Evolutionary conservation across 768 basidiomycete species (phyloP).

Genomic region (Suillus subaureus): DNA sequence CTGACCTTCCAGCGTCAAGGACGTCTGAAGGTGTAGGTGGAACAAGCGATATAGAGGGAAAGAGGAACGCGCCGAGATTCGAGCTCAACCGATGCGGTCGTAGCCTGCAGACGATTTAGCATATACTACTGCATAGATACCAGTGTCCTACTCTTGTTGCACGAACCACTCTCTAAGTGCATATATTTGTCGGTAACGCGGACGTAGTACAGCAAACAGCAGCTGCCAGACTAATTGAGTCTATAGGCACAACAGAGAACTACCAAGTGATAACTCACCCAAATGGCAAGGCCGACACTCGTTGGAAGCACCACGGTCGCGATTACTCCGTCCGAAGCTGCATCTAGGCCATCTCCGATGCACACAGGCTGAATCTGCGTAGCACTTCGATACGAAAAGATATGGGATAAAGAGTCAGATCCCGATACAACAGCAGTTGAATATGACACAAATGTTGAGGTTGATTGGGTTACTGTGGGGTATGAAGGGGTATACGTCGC

Average conservation of each 20-base stretch:
- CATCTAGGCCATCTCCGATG: slow-evolving; percentile 66
- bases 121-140: background rate
- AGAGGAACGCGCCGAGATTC: slow-evolving; percentile 67
- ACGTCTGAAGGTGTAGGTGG: slow-evolving; percentile 60
- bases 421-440: slow-evolving; percentile 2
- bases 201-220: slow-evolving; percentile 67
- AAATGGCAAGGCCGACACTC: slow-evolving; percentile 61
- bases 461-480: slow-evolving; percentile 42
- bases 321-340: slow-evolving; percentile 61
- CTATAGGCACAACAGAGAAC: background rate
- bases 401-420: slow-evolving; percentile 14
- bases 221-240: slow-evolving; percentile 40
- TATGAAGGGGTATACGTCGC: slow-evolving; percentile 26
- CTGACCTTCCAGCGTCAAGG: slow-evolving; percentile 53
- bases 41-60: slow-evolving; percentile 67
- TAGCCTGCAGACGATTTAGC: slow-evolving; percentile 42
- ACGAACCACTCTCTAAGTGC: slow-evolving; percentile 79
- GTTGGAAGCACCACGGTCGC: slow-evolving; percentile 60
- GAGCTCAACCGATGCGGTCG: slow-evolving; percentile 64
- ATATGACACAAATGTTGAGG: slow-evolving; percentile 16
- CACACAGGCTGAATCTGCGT: slow-evolving; percentile 47
- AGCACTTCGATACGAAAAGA: slow-evolving; percentile 8
- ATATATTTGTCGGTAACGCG: slow-evolving; percentile 73
- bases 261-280: slow-evolving; percentile 49
- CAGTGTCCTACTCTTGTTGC: slow-evolving; percentile 57